Percentiles rank a stretch among this genome's conserved stretches.
Conservation (phyloP, 1,284 basidiomycete genomes). For the Dichomitus squalens region DNA sequence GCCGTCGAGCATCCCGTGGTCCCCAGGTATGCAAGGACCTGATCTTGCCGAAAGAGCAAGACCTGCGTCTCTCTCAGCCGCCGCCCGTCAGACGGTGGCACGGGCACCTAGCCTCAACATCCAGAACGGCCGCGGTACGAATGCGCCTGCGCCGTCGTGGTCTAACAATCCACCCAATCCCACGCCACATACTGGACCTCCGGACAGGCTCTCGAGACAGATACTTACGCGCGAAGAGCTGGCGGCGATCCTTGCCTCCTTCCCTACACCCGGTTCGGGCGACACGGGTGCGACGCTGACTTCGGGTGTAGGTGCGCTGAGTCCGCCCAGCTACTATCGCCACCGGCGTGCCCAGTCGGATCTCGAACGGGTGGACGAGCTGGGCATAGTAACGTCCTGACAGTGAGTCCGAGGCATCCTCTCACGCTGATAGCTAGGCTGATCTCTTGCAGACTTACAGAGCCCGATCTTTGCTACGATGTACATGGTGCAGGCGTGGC, state of each 20-base stretch:
- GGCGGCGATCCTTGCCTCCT: slow-evolving; percentile 14
- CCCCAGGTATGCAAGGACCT: neutral
- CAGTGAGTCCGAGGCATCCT: neutral
- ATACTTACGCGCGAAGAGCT: slow-evolving; percentile 20
- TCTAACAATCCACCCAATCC: neutral
- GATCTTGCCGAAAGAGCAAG: slow-evolving; percentile 1
- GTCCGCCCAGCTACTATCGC: slow-evolving; percentile 20
- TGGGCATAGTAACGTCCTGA: slow-evolving; percentile 8
- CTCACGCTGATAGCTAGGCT: no score
- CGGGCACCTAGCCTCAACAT: neutral
- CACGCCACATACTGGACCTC: neutral
- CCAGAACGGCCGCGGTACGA: neutral
- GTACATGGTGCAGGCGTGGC: no score
- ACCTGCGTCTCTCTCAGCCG: slow-evolving; percentile 13
- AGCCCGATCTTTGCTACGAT: no score
- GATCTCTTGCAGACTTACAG: no score
- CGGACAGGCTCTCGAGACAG: slow-evolving; percentile 12
- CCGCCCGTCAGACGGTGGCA: neutral
- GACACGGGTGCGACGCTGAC: neutral
- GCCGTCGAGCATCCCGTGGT: slow-evolving; percentile 1
- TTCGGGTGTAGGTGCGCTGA: neutral
- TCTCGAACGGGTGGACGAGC: slow-evolving; percentile 12
- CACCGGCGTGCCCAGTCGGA: slow-evolving; percentile 11
- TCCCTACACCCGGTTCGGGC: slow-evolving; percentile 3
- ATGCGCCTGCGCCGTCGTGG: neutral